Base-by-base conservation (phyloP, 768 basidiomycete genomes). In the Lactarius vividus region DNA sequence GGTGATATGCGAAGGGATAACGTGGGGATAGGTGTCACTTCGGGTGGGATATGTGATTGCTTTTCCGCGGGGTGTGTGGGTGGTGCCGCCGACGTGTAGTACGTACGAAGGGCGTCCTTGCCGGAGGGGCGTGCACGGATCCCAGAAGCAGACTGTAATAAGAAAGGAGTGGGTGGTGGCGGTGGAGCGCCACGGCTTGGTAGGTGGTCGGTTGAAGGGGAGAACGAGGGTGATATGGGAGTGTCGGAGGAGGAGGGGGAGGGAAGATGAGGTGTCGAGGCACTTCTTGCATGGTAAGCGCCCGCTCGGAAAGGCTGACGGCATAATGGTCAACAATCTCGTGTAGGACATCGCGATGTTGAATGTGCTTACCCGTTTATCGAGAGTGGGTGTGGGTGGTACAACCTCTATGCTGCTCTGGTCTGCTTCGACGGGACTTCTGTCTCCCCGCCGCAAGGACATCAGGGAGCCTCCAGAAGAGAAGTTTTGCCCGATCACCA, bases 401-500 rank as follows among this genome's bases (percentile, higher is more conserved):
- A 67, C 65, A 16, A 67, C 67, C 55, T 69, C 61, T 37, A 56
- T 9, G 40, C 67, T 69, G 6, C 61, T 57, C 20, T 46, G 60
- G n/a, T 69, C 67, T 4, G 15, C 20, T 10, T 54, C 52, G 9
- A 11, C 4, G 2, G 46, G 23, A 16, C 5, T 6, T 2, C 18
- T 31, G 5, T n/a, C 10, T 16, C 29, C 15, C 5, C 35, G 64
- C 26, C 44, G 64, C 33, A n/a, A 16, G 15, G 64, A 61, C 60
- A 57, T 46, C 37, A 23, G 13, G 26, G 52, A 63, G 15, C 57
- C 52, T 2, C 20, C 18, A 20, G 54, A 1, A 44, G 61, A 46
- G 23, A 55, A 67, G 31, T 67, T 40, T n/a, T 49, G 20, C n/a
- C 66, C 66, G 23, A 67, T 67, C 62, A 67, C 55, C 33, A 63